phyloP scores from a whole-genome alignment of 169 alveolate genomes.

The Plasmodium chabaudi region DNA sequence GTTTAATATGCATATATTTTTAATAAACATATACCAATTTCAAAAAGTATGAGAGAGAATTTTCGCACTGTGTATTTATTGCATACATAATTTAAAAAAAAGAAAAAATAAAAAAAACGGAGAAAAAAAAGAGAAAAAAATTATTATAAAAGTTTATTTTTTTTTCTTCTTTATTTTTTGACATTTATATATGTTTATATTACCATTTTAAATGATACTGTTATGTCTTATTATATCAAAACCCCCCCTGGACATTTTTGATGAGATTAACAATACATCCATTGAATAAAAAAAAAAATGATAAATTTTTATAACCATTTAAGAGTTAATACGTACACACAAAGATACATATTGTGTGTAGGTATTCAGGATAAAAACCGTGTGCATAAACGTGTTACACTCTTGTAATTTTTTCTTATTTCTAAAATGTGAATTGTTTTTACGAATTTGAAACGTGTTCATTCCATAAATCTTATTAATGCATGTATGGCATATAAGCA shows the following conservation, averaged over 20 bases:
- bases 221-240: slow-evolving; percentile 65
- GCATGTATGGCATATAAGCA: not conserved
- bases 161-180: slow-evolving; percentile 3
- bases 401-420: not conserved
- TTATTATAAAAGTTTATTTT: slow-evolving; percentile 5
- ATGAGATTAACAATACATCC: slow-evolving; percentile 16
- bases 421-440: not conserved
- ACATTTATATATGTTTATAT: slow-evolving; percentile 21
- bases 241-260: slow-evolving; percentile 39
- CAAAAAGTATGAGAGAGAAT: not conserved
- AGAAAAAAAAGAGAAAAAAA: slow-evolving; percentile 8
- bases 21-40: not conserved
- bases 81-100: slow-evolving; percentile 9
- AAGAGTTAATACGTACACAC: not conserved
- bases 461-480: not conserved
- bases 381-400: too few relatives aligned
- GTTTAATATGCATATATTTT: not conserved
- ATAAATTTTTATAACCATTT: not conserved
- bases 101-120: slow-evolving; percentile 15
- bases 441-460: not conserved
- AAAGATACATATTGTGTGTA: not conserved
- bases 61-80: not conserved
- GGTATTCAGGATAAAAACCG: too few relatives aligned
- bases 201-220: slow-evolving; percentile 23
- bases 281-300: slow-evolving; percentile 12